phyloP scores from a whole-genome alignment of 208 protist species.

The Acanthamoeba castellanii region DNA sequence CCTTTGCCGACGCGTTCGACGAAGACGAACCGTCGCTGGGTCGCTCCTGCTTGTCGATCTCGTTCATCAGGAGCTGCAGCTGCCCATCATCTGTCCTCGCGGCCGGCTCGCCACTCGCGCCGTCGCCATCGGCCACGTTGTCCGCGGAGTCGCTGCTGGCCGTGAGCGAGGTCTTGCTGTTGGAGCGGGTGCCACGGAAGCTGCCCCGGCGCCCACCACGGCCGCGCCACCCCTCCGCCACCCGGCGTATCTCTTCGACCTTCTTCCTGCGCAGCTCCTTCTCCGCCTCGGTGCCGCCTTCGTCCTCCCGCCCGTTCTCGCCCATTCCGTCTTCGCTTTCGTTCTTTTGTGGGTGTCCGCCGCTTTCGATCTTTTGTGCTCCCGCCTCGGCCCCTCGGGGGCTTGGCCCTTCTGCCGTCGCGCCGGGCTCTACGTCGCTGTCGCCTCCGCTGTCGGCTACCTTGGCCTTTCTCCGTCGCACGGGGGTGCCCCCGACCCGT shows the following conservation, averaged over 20 bases:
- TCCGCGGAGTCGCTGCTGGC: background rate
- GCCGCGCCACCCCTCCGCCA: background rate
- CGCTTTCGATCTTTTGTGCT: constrained; percentile 11
- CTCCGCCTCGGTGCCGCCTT: background rate
- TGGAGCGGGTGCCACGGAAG: background rate
- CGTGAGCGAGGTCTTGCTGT: background rate
- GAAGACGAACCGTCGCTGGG: background rate
- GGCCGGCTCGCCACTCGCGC: background rate
- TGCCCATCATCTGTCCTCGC: background rate
- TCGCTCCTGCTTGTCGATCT: constrained; percentile 5
- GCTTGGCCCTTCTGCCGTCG: background rate
- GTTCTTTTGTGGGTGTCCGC: background rate
- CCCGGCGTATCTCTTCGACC: constrained; percentile 46
- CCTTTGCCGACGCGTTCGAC: background rate
- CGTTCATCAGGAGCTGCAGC: background rate
- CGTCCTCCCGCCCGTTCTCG: background rate
- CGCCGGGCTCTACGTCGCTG: background rate
- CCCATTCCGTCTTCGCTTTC: background rate
- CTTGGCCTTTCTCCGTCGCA: background rate
- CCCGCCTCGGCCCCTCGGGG: background rate
- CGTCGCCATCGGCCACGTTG: background rate
- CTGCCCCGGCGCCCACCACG: background rate
- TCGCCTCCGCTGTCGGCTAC: background rate
- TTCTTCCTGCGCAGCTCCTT: constrained; percentile 34
- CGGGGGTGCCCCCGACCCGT: background rate